Evolutionary conservation across 1,139 yeast species (phyloP).

Genomic region (Lodderomyces parapsilosis): DNA sequence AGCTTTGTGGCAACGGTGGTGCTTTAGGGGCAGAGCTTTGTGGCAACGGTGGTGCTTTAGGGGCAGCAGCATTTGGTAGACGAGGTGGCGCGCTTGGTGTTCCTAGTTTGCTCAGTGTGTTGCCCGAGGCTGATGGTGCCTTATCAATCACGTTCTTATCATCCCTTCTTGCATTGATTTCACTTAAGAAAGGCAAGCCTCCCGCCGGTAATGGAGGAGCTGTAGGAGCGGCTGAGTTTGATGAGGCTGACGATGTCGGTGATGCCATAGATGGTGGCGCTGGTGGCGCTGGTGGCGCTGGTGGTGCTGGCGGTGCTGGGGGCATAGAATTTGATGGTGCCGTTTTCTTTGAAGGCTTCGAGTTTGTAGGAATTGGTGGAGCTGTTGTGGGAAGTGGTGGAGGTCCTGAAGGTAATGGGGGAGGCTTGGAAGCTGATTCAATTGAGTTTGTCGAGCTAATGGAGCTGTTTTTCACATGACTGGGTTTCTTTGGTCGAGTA

Average conservation of each 20-base stretch:
- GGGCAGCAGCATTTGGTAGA: constrained; percentile 12
- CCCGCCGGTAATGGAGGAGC: constrained; percentile 24
- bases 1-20: constrained; percentile 12
- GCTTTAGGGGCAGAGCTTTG: constrained; percentile 14
- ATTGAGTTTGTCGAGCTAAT: constrained; percentile 19
- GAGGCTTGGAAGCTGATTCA: constrained; percentile 15
- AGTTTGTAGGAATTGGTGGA: constrained; percentile 17
- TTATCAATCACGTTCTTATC: constrained; percentile 60
- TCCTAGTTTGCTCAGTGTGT: constrained; percentile 6
- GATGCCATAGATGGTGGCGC: not conserved
- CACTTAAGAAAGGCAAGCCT: constrained; percentile 51
- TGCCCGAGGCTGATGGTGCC: constrained; percentile 11
- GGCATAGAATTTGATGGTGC: constrained; percentile 18
- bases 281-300: constrained; percentile 4
- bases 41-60: constrained; percentile 13
- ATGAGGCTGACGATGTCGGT: not conserved
- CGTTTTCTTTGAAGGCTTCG: not conserved
- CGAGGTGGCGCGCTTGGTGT: constrained; percentile 12
- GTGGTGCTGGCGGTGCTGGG: constrained; percentile 19
- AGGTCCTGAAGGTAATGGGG: constrained; percentile 17
- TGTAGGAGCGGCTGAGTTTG: constrained; percentile 17
- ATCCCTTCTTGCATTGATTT: constrained; percentile 54
- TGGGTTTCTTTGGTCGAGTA: constrained; percentile 30
- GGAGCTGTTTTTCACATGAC: constrained; percentile 27
- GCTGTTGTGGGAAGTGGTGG: constrained; percentile 21